A percentile compares a stretch with the other conserved stretches of the same genome.
Conservation (phyloP, 768 basidiomycete genomes). For the Leccinum truebloodii region DNA sequence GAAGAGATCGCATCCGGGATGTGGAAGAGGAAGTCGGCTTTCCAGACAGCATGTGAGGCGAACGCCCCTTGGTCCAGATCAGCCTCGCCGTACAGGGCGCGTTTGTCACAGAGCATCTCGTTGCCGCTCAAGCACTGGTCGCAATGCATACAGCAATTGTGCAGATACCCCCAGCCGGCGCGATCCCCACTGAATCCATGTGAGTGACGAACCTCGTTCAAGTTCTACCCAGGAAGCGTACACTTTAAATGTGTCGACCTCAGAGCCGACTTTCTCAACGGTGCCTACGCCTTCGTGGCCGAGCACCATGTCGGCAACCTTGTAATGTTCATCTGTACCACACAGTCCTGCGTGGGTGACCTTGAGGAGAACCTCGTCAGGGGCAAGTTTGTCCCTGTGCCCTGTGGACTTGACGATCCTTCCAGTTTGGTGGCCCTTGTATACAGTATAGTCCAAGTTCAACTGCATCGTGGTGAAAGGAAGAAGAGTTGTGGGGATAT, state of each 20-base stretch:
- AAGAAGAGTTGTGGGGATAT: not conserved
- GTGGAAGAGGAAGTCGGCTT: conserved; percentile 36
- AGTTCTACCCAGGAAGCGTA: conserved; percentile 16
- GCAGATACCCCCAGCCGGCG: conserved; percentile 39
- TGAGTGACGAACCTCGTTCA: not conserved
- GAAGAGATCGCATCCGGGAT: conserved; percentile 35
- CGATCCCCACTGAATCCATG: conserved; percentile 32
- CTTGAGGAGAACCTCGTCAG: conserved; percentile 32
- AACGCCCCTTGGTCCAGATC: conserved; percentile 38
- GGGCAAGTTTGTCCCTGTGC: conserved; percentile 20
- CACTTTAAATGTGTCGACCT: conserved; percentile 36
- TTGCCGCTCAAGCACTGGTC: conserved; percentile 36
- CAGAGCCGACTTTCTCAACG: conserved; percentile 33
- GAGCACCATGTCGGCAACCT: conserved; percentile 35
- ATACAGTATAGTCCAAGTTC: conserved; percentile 29
- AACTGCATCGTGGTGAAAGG: conserved; percentile 16
- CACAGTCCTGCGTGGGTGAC: conserved; percentile 39
- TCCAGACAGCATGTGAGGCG: conserved; percentile 37
- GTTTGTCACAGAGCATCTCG: conserved; percentile 29
- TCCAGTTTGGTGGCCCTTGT: conserved; percentile 30
- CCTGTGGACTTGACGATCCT: conserved; percentile 19
- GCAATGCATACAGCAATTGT: conserved; percentile 35
- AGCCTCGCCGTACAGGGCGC: conserved; percentile 24
- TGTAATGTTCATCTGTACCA: conserved; percentile 40
- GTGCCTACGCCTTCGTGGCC: conserved; percentile 42